Base-by-base conservation (phyloP, 768 basidiomycete species). In the Agrocybe pediades region DNA sequence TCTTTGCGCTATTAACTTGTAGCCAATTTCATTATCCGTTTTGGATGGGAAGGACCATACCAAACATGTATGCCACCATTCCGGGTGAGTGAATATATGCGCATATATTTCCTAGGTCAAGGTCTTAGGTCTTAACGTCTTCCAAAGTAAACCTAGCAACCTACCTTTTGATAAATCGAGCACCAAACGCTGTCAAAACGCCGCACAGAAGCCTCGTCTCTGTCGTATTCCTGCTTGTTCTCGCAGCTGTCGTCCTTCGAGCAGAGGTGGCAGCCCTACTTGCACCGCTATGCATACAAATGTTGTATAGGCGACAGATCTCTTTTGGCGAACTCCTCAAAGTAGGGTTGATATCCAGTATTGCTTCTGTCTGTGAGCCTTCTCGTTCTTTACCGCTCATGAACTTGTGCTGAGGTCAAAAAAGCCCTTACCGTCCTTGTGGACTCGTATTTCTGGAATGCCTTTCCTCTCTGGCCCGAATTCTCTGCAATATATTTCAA, bases 1-100 rank as follows among this genome's bases (percentile, higher is more conserved):
- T 83, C 61, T 96, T 87, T 66, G 68, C 81, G 1, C 56, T 95
- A 0, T 65, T 97, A n/a, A 84, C 85, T 3, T 78, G 84, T 58
- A 84, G 87, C 0, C 94, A 96, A 64, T 98, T 97, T 65, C 97
- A 98, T 65, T 65, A 95, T 5, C 86, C 87, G 6, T 99, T 92
- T 68, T 98, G 93, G 87, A 91, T 94, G 78, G 86, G 94, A 2
- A 74, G 97, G 49, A 97, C 96, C 0, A 70, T 98, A 6, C 96
- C 97, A 1, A 99, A 98, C 67, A 96, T 94, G 86, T 86, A 95
- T 56, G 94, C 94, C 3, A 71, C 95, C 16, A 74, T 89, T 2
- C 83, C 87, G 41, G 90, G 94, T 95, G 57, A 20, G 71, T 58
- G 21, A 16, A 1, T 17, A 16, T 33, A 6, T 17, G 20, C 17